Evolutionary conservation across 805 yeast species (phyloP).

Genomic region (Saccharomycopsis sp.): DNA sequence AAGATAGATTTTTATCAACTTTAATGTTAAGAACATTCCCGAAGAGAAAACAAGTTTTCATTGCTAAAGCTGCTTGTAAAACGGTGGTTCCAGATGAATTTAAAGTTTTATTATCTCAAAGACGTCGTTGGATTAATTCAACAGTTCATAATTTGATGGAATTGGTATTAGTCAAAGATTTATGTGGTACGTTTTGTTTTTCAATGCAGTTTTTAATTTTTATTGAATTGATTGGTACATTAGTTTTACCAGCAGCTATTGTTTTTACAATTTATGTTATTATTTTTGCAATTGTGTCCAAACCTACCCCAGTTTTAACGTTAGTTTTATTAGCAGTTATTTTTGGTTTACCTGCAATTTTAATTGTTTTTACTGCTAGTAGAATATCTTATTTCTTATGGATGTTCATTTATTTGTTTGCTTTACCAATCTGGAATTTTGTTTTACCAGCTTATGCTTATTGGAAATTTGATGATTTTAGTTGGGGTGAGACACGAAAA

Average conservation of each 20-base stretch:
- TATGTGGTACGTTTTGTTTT: conserved; percentile 91
- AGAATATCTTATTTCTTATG: conserved; percentile 62
- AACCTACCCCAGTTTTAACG: conserved; percentile 70
- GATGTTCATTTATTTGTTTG: conserved; percentile 67
- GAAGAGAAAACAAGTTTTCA: conserved; percentile 74
- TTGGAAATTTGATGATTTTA: conserved; percentile 94
- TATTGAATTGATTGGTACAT: conserved; percentile 77
- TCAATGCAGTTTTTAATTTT: conserved; percentile 89
- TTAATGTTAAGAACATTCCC: conserved; percentile 86
- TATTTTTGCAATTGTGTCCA: conserved; percentile 54
- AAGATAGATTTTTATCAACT: conserved; percentile 78
- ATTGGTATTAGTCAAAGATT: conserved; percentile 68
- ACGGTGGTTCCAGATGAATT: conserved; percentile 83
- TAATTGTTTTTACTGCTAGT: conserved; percentile 74
- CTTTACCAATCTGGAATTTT: conserved; percentile 92
- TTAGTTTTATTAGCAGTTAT: conserved; percentile 66
- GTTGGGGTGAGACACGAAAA: conserved; percentile 94
- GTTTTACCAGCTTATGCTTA: conserved; percentile 77
- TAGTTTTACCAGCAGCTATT: conserved; percentile 84
- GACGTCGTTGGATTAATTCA: conserved; percentile 96
- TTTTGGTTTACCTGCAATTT: conserved; percentile 75
- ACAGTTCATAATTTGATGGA: conserved; percentile 90
- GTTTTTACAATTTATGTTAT: conserved; percentile 74
- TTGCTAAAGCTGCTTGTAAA: conserved; percentile 86
- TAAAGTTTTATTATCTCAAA: conserved; percentile 72